Percentiles rank a stretch among this genome's conserved stretches.
Conservation (phyloP, 1,284 basidiomycete species). For the Rhodofomes roseus region DNA sequence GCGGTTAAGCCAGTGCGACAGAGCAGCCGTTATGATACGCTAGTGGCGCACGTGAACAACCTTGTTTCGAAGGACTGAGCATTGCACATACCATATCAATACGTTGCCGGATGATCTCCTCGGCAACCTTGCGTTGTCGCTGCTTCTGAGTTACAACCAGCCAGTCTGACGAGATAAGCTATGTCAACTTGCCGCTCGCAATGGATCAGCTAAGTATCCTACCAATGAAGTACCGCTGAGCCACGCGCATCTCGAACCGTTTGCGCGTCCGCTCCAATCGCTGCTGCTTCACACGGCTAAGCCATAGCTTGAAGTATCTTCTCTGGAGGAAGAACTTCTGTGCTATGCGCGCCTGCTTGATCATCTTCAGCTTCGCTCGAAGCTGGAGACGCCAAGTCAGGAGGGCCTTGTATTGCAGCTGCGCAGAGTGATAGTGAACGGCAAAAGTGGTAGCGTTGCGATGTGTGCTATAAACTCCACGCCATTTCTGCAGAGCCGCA, state of each 20-base stretch:
- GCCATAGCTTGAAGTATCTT: conserved; percentile 52
- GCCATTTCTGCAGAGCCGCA: conserved; percentile 48
- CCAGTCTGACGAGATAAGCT: conserved; percentile 41
- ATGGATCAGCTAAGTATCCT: conserved; percentile 13
- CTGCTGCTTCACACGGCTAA: conserved; percentile 43
- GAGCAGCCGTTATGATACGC: conserved; percentile 46
- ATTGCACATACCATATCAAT: conserved; percentile 38
- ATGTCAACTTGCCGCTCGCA: conserved; percentile 4
- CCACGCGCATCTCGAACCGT: conserved; percentile 37
- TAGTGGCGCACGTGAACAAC: conserved; percentile 25
- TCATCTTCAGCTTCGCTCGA: conserved; percentile 45
- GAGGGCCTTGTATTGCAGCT: conserved; percentile 44
- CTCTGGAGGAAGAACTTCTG: conserved; percentile 52
- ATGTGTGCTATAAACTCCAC: conserved; percentile 39
- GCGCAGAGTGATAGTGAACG: conserved; percentile 43
- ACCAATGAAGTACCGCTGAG: conserved; percentile 47
- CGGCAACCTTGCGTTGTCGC: conserved; percentile 35
- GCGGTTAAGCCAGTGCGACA: conserved; percentile 64
- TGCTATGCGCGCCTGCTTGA: conserved; percentile 57
- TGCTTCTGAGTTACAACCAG: conserved; percentile 32
- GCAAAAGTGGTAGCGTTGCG: conserved; percentile 51
- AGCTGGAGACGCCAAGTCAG: conserved; percentile 57
- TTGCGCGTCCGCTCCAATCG: conserved; percentile 44
- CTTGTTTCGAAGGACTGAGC: background rate
- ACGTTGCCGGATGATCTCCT: conserved; percentile 35